Evolutionary conservation across 306 rosid genomes (phyloP), one percentile per base, ranked within the genome.

Genomic region (Gastrolobium villosum): DNA sequence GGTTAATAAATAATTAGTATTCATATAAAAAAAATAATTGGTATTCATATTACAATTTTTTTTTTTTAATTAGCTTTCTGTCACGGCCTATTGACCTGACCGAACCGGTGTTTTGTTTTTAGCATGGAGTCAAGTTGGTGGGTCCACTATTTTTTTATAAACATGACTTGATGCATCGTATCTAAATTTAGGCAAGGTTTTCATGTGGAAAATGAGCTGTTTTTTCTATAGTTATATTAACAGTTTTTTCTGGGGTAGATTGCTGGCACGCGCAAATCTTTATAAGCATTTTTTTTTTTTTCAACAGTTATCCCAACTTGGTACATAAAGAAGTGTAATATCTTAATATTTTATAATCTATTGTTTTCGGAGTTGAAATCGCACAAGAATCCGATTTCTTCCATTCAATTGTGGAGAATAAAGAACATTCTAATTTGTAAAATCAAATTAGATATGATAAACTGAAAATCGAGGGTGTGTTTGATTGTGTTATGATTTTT

Each of bases 201-300:
- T 65, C 52, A 65, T 20, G 54, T 8, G 36, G 10, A n/a, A 15
- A 63, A 39, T 10, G 39, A 39, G 73, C 73, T 31, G 41, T n/a
- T 30, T 9, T 45, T 67, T 67, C 41, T 10, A 28, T 28, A 13
- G 36, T 13, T 1, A 10, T 34, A 5, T 2, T 60, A 13, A 60
- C 13, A 26, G 62, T 7, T 7, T 26, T 55, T 60, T 34, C 1
- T 5, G 26, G 0, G 35, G 5, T 5, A 13, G 46, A 61, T 36
- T 61, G 30, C 45, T 0, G 41, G 46, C 46, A 61, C 46, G 46
- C 9, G 67, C 44, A 61, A 61, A 36, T 34, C 13, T 11, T 5
- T 28, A 28, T 5, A n/a, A 28, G 45, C 67, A 30, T 31, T 57
- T 7, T 31, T 30, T 10, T 10, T 3, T 49, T n/a, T 49, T 7